Conservation (phyloP, 495 filamentous ascomycete genomes). For the Aspergillus haitiensis region DNA sequence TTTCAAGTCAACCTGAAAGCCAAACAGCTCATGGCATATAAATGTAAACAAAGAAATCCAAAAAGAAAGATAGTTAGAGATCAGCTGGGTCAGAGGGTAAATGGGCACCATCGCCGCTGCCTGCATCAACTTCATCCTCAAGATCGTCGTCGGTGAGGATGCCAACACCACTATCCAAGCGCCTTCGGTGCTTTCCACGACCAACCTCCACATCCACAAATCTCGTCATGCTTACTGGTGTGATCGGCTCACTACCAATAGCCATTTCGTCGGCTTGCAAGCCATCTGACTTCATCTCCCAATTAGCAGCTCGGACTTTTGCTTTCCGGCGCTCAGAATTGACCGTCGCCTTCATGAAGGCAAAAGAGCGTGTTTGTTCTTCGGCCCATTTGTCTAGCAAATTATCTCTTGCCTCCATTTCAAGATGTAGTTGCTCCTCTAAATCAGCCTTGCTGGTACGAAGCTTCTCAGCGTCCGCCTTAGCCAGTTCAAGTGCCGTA, state of each 20-base stretch:
- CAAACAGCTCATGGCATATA: neutral
- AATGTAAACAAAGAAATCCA: neutral
- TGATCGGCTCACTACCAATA: constrained; percentile 45
- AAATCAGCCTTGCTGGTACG: constrained; percentile 35
- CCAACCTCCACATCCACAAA: constrained; percentile 51
- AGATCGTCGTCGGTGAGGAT: constrained; percentile 61
- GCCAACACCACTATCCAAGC: constrained; percentile 63
- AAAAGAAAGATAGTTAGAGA: constrained; percentile 21
- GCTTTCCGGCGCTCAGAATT: constrained; percentile 38
- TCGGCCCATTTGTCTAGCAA: constrained; percentile 42
- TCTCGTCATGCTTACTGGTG: constrained; percentile 45
- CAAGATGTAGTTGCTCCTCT: constrained; percentile 38
- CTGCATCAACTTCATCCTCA: constrained; percentile 37
- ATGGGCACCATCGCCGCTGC: constrained; percentile 17
- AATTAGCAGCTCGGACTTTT: constrained; percentile 44
- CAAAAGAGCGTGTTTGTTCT: constrained; percentile 40
- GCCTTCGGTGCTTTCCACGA: constrained; percentile 45
- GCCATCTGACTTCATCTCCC: constrained; percentile 46
- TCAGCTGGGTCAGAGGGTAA: constrained; percentile 27
- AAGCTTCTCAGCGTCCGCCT: constrained; percentile 36
- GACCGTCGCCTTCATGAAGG: constrained; percentile 42
- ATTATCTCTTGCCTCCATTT: constrained; percentile 39
- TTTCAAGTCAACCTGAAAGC: neutral
- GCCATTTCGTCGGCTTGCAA: constrained; percentile 54
- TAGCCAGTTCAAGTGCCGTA: constrained; percentile 37